Base-by-base conservation (phyloP, 441 rosid species). In the Erysimum cheiri region DNA sequence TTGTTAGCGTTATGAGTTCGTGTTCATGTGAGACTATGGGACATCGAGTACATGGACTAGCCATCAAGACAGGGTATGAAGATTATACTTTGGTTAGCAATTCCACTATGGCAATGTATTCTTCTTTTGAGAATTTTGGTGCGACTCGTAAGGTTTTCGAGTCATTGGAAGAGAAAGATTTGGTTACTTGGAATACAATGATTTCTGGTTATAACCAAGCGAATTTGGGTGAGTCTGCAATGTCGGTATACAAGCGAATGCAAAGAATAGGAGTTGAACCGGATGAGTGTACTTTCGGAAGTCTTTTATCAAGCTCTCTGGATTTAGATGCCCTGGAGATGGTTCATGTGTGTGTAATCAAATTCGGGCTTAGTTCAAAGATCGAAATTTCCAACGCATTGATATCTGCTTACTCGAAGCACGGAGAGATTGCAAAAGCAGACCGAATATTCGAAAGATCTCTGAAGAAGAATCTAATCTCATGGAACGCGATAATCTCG, bases 101-200 rank as follows among this genome's bases (percentile, higher is more conserved):
- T 73, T 78, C 87, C 13, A 63, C 84, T 13, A 80, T 85, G 48
- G 41, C 81, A 17, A 85, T 87, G 92, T 85, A 81, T 50, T 84
- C 85, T 17, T 59, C 63, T 49, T 77, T 69, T 46, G 77, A 80
- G 52, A 74, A 82, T 46, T 32, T 78, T 43, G 28, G 13, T 55
- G 77, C 69, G 4, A 78, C 75, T 60, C 46, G 28, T 5, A 69
- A 9, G 53, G 35, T 80, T 77, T 87, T 87, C 19, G 70, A 70
- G 50, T 78, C 70, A 44, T 40, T 85, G 76, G 73, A 73, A 55
- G 80, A 80, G 62, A 87, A 77, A 76, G 90, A 87, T 80, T 70
- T 82, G 50, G 80, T 84, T 56, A 80, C 90, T 33, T 87, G 92
- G 92, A 87, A 85, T 65, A 75, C 87, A 55, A 80, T 85, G 73